Percentiles rank a stretch among this genome's conserved stretches.
Evolutionary conservation across 495 filamentous ascomycete species (phyloP).

Genomic region (Penicillium verhagenii): DNA sequence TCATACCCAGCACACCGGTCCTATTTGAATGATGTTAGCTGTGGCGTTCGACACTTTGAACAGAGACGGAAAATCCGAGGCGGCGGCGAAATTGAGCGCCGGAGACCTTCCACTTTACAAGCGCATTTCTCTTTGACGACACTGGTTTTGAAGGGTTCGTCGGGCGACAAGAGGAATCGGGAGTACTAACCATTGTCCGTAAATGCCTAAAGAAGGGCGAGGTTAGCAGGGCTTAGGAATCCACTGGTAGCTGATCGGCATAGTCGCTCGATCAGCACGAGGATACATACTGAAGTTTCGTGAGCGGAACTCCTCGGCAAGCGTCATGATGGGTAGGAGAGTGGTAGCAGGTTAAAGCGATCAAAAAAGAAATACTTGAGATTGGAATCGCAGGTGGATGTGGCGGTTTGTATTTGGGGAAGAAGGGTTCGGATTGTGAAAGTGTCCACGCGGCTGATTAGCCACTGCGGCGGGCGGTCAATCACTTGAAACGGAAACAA

Average conservation of each 20-base stretch:
- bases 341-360: constrained; percentile 3
- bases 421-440: constrained; percentile 13
- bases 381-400: constrained; percentile 8
- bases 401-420: constrained; percentile 3
- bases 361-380: constrained; percentile 8
- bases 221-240: constrained; percentile 29
- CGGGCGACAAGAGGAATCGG: background rate
- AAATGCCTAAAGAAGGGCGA: constrained; percentile 71
- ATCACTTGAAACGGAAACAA: constrained; percentile 27
- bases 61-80: background rate
- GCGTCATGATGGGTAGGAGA: constrained; percentile 42
- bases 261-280: constrained; percentile 12
- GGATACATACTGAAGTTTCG: constrained; percentile 91
- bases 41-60: background rate
- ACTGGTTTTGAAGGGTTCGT: background rate
- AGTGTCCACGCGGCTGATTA: constrained; percentile 26
- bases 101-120: background rate
- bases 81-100: background rate
- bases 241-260: constrained; percentile 19
- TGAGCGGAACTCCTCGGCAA: constrained; percentile 77
- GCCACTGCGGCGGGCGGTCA: constrained; percentile 26
- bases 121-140: background rate
- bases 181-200: constrained; percentile 91
- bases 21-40: constrained; percentile 45
- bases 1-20: constrained; percentile 90